Evolutionary conservation across 805 yeast genomes (phyloP).

Genomic region (Starmerella tilneyi): DNA sequence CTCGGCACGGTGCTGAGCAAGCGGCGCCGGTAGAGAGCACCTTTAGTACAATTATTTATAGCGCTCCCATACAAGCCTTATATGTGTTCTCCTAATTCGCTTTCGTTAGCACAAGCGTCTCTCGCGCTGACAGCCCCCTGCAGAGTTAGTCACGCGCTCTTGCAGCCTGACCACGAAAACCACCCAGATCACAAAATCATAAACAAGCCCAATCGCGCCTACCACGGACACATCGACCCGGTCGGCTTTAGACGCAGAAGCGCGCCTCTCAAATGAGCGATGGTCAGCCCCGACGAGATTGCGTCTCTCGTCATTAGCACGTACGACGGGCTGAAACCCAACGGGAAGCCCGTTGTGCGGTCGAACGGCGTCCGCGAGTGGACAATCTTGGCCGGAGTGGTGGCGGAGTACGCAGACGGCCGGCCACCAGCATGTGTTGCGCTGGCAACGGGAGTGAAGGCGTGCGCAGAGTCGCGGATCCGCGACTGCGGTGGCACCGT

Average conservation of each 20-base stretch:
- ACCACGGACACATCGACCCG: too few species aligned
- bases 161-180: too few species aligned
- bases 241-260: neutral
- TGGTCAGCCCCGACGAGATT: slow-evolving; percentile 16
- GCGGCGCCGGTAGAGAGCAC: slow-evolving; percentile 2
- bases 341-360: slow-evolving; percentile 50
- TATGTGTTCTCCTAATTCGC: too few species aligned
- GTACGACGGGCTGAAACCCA: slow-evolving; percentile 27
- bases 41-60: too few species aligned
- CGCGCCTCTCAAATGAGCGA: neutral
- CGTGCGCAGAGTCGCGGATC: slow-evolving; percentile 47
- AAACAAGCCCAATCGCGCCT: too few species aligned
- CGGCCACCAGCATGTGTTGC: slow-evolving; percentile 34
- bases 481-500: slow-evolving; percentile 45
- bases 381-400: slow-evolving; percentile 74
- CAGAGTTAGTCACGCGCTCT: too few species aligned
- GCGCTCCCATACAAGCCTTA: too few species aligned
- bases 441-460: slow-evolving; percentile 75
- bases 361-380: slow-evolving; percentile 66
- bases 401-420: slow-evolving; percentile 28
- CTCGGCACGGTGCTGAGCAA: slow-evolving; percentile 31
- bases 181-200: too few species aligned
- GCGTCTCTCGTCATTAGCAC: slow-evolving; percentile 24
- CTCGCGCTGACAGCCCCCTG: too few species aligned
- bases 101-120: too few species aligned